A percentile compares a stretch with the other conserved stretches of the same genome.
Conservation (phyloP, 2,329 filamentous ascomycete genomes). For the Phialemonium atrogriseum region DNA sequence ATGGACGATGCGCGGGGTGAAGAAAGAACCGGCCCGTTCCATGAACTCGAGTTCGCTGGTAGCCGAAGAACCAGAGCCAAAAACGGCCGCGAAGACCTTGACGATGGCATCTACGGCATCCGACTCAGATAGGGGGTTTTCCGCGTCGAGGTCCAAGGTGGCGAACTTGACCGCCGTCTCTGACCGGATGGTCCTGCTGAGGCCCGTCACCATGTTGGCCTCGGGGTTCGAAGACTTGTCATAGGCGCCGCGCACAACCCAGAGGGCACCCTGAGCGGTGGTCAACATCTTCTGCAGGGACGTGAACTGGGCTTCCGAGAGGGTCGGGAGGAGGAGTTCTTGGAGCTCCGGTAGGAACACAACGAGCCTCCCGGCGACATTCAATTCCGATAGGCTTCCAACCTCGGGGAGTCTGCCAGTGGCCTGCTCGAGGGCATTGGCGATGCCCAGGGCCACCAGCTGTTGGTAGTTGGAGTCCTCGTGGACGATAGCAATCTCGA, state of each 20-base stretch:
- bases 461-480: conserved; percentile 22
- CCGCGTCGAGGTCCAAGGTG: conserved; percentile 35
- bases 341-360: conserved; percentile 38
- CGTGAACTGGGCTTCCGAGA: conserved; percentile 28
- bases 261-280: conserved; percentile 25
- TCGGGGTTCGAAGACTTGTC: conserved; percentile 25
- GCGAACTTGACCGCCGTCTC: conserved; percentile 35
- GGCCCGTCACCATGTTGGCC: conserved; percentile 35
- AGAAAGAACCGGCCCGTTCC: conserved; percentile 27
- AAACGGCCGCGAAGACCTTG: conserved; percentile 26
- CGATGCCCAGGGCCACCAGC: conserved; percentile 23
- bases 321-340: conserved; percentile 29
- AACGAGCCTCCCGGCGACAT: conserved; percentile 25
- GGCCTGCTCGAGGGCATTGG: conserved; percentile 20
- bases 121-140: conserved; percentile 12
- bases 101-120: conserved; percentile 16
- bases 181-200: conserved; percentile 36
- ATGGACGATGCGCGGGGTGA: conserved; percentile 29
- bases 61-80: conserved; percentile 20
- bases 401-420: conserved; percentile 24
- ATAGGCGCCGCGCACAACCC: conserved; percentile 32
- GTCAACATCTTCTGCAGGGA: conserved; percentile 26
- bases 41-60: conserved; percentile 34
- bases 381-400: conserved; percentile 19
- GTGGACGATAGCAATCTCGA: conserved; percentile 29